Evolutionary conservation across 2,329 filamentous ascomycete genomes (phyloP).

Genomic region (Ascochyta lentis): DNA sequence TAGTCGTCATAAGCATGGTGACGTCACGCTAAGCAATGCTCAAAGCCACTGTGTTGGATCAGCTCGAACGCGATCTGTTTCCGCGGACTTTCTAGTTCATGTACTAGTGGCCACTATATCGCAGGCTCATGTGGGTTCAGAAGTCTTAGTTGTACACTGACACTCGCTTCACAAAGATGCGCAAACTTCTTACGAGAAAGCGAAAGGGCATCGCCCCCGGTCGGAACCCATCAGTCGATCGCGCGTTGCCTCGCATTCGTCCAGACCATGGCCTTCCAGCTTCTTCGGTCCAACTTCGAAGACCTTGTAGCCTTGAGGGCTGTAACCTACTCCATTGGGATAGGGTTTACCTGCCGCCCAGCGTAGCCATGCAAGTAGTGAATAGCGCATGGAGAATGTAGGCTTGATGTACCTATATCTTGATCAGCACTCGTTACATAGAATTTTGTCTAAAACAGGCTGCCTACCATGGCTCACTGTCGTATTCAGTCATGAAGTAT

Average conservation of each 20-base stretch:
- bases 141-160: too few relatives aligned
- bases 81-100: neutral
- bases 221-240: slow-evolving; percentile 31
- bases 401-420: slow-evolving; percentile 33
- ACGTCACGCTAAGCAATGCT: slow-evolving; percentile 2
- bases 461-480: slow-evolving; percentile 50
- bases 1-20: slow-evolving; percentile 17
- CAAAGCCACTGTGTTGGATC: neutral
- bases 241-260: slow-evolving; percentile 33
- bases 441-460: neutral
- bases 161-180: too few relatives aligned
- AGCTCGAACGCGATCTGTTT: neutral
- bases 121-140: too few relatives aligned
- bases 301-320: slow-evolving; percentile 61
- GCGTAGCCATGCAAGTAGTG: slow-evolving; percentile 34
- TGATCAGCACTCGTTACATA: slow-evolving; percentile 3
- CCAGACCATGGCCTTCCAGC: slow-evolving; percentile 57
- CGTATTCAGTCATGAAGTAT: slow-evolving; percentile 27
- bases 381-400: slow-evolving; percentile 25
- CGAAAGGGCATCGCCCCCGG: slow-evolving; percentile 45
- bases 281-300: slow-evolving; percentile 68
- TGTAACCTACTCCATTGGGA: slow-evolving; percentile 63
- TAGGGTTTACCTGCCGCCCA: slow-evolving; percentile 69
- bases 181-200: slow-evolving; percentile 3
- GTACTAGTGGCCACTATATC: too few relatives aligned